A percentile compares a stretch with the other conserved stretches of the same genome.
Conservation (phyloP, 1,139 yeast genomes). For the Debaryomyces sp. region DNA sequence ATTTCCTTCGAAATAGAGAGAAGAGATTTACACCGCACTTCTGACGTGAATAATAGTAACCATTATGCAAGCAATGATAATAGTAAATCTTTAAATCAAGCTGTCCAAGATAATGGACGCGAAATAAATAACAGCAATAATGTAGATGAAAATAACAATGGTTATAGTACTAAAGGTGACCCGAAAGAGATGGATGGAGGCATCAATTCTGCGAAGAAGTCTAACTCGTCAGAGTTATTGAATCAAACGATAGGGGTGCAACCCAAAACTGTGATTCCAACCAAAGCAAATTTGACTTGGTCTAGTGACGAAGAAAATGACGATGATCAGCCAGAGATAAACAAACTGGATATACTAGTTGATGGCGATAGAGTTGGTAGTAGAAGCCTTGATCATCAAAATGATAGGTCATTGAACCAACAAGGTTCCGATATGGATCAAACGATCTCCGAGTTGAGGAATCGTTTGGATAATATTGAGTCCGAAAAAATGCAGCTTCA, state of each 20-base stretch:
- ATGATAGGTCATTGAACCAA: not conserved
- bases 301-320: conserved; percentile 70
- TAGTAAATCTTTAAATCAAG: conserved; percentile 1
- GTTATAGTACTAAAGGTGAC: conserved; percentile 6
- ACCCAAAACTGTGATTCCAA: conserved; percentile 70
- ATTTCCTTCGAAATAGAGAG: conserved; percentile 86
- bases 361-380: conserved; percentile 3
- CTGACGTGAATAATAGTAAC: not conserved
- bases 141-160: conserved; percentile 6
- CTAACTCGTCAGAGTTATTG: conserved; percentile 16
- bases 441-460: conserved; percentile 16
- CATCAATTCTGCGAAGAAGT: conserved; percentile 1
- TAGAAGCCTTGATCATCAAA: not conserved
- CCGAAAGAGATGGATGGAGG: conserved; percentile 8
- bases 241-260: conserved; percentile 50
- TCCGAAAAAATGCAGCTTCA: conserved; percentile 21
- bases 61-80: conserved; percentile 1
- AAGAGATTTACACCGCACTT: conserved; percentile 54
- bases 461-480: conserved; percentile 11
- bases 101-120: not conserved
- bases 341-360: conserved; percentile 2
- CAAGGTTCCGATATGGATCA: conserved; percentile 5
- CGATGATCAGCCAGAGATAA: conserved; percentile 13
- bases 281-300: conserved; percentile 79
- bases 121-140: conserved; percentile 1